Conservation (phyloP, 257 asterid species). For the Eustoma russellianum region DNA sequence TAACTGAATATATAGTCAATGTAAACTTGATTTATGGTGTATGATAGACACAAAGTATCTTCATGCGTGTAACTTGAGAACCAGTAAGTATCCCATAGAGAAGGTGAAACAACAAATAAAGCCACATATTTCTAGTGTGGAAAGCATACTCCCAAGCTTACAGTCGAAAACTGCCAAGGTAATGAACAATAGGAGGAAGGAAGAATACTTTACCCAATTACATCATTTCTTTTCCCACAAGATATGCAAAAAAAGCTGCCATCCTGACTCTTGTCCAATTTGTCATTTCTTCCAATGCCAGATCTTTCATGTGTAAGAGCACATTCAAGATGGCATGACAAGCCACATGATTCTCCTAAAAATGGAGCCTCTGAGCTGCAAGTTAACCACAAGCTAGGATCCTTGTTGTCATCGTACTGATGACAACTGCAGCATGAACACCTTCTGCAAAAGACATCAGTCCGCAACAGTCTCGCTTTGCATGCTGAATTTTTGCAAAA, state of each 20-base stretch:
- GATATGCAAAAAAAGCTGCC: constrained; percentile 79
- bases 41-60: no score
- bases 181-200: constrained; percentile 3
- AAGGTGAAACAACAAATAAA: no score
- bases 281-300: constrained; percentile 40
- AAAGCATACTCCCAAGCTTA: no score
- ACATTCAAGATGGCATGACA: constrained; percentile 98
- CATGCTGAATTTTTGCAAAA: constrained; percentile 89
- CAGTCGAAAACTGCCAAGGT: no score
- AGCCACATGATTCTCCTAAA: constrained; percentile 63
- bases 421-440: constrained; percentile 94
- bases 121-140: no score
- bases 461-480: constrained; percentile 46
- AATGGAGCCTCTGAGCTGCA: constrained; percentile 88
- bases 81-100: no score
- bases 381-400: constrained; percentile 83
- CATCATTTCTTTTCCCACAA: constrained; percentile 84
- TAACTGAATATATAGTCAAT: no score
- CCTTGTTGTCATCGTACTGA: constrained; percentile 84
- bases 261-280: constrained; percentile 51
- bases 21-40: no score
- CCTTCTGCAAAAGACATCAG: constrained; percentile 68
- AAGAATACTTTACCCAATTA: constrained; percentile 48
- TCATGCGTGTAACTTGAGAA: no score
- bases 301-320: constrained; percentile 63